Percentiles rank a stretch among this genome's conserved stretches.
Conservation (phyloP, 2,329 filamentous ascomycete species). For the Fusarium tuaranense region DNA sequence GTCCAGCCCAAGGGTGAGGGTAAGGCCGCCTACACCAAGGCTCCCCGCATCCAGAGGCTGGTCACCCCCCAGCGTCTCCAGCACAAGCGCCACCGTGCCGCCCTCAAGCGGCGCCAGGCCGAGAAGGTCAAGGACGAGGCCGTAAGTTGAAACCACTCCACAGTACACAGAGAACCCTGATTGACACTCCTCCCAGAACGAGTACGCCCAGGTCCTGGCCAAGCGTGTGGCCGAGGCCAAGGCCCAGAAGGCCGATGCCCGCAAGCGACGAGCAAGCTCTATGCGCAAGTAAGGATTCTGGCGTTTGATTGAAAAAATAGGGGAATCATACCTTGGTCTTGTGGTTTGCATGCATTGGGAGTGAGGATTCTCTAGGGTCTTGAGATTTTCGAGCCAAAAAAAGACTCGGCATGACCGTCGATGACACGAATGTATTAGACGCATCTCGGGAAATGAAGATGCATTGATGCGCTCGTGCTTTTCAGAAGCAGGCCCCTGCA, state of each 20-base stretch:
- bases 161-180: fast-evolving
- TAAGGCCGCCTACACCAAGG: conserved; percentile 99
- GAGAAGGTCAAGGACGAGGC: conserved; percentile 99
- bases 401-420: conserved; percentile 9
- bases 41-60: conserved; percentile 99
- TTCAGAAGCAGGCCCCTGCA: conserved; percentile 6
- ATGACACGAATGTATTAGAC: conserved; percentile 53
- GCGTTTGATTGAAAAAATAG: conserved; percentile 51
- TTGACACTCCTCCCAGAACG: conserved; percentile 72
- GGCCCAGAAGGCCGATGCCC: conserved; percentile 89
- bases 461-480: conserved; percentile 47
- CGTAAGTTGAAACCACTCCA: conserved; percentile 68
- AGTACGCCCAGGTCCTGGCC: conserved; percentile 95
- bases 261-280: conserved; percentile 97
- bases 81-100: conserved; percentile 98
- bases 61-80: conserved; percentile 99
- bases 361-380: conserved; percentile 51
- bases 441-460: conserved; percentile 52
- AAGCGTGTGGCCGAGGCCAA: conserved; percentile 98
- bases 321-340: conserved; percentile 53
- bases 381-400: conserved; percentile 42
- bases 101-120: conserved; percentile 97
- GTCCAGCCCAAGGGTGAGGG: conserved; percentile 97
- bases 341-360: conserved; percentile 57
- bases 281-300: conserved; percentile 81